Percentiles rank a stretch among this genome's conserved stretches.
These are phyloP conservation scores for Nicotiana attenuata DNA, from an alignment of 257 asterid species.

Conservation along the genomic window DNA sequence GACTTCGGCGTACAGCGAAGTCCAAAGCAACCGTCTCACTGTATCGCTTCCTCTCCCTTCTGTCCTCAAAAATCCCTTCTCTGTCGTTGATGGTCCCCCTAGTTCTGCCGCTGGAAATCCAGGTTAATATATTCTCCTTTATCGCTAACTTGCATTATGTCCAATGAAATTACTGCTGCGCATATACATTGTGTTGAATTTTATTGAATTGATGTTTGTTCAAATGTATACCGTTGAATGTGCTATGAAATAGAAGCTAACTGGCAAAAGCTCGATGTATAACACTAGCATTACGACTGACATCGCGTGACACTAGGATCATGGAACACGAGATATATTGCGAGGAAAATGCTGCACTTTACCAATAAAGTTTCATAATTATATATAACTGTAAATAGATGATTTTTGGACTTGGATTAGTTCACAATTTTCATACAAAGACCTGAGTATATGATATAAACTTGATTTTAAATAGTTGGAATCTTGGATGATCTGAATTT, in stretches of 20 bases:
- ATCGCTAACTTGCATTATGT: background rate
- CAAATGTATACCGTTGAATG: background rate
- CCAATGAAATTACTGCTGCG: no score
- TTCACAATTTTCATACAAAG: background rate
- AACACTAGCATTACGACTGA: background rate
- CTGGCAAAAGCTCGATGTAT: background rate
- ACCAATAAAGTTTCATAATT: no score
- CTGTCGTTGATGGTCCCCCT: slow-evolving; percentile 73
- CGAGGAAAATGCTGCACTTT: background rate
- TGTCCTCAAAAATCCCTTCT: slow-evolving; percentile 61
- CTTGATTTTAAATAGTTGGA: background rate
- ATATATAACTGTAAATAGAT: no score
- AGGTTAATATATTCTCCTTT: slow-evolving; percentile 32
- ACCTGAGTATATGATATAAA: background rate
- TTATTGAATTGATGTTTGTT: background rate
- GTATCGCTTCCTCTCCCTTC: slow-evolving; percentile 79
- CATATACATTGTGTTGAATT: background rate
- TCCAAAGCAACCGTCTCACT: slow-evolving; percentile 82
- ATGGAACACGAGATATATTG: background rate
- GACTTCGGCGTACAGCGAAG: slow-evolving; percentile 74
- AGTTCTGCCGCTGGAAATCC: slow-evolving; percentile 98
- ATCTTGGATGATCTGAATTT: background rate
- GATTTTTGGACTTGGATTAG: background rate
- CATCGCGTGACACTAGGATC: background rate
- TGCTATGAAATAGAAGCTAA: background rate